Base-by-base conservation (phyloP, 2,329 filamentous ascomycete species). In the Pestalotiopsis sp. region DNA sequence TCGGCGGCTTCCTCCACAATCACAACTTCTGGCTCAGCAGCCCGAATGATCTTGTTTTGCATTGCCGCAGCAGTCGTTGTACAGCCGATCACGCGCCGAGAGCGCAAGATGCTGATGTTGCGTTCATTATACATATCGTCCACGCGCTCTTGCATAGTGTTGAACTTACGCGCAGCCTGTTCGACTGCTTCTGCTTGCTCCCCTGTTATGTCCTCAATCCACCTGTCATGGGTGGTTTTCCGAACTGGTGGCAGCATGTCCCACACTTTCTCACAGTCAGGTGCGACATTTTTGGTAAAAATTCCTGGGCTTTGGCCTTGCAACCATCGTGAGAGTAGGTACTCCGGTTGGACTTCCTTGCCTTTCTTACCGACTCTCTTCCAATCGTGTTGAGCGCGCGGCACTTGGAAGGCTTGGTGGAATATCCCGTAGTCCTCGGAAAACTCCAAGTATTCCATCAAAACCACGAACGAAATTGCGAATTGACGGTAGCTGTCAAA, bases 1-100 rank as follows among this genome's bases (percentile, higher is more conserved):
- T 94, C 91, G 1, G 91, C 92, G 0, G 91, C 92, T 77, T 94
- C 92, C 75, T 94, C 92, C 0, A 93, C 87, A 0, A 94, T 75
- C 1, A 93, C 77, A 2, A 92, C 81, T 1, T 89, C 88, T 0
- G 90, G 89, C 0, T 79, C 77, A 0, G 86, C 86, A 0, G 83
- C 80, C 4, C 83, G 83, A 9, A 94, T 83, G 1, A 87, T 80
- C 0, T 84, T 78, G 0, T 83, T 79, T 64, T 91, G 86, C 78
- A 84, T 93, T 0, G 92, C 90, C 0, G 91, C 91, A 0, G 82
- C 90, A 0, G 90, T 94, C 0, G 92, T 94, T 0, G 92, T 94
- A 71, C 90, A 93, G 0, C 85, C 91, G 58, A 94, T 90, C 13
- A 94, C 83, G 1, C 85, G 81, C 73, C 88, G 91, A 0, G 73